Base-by-base conservation (phyloP, 2,329 filamentous ascomycete genomes). In the Ophiostoma sp. region DNA sequence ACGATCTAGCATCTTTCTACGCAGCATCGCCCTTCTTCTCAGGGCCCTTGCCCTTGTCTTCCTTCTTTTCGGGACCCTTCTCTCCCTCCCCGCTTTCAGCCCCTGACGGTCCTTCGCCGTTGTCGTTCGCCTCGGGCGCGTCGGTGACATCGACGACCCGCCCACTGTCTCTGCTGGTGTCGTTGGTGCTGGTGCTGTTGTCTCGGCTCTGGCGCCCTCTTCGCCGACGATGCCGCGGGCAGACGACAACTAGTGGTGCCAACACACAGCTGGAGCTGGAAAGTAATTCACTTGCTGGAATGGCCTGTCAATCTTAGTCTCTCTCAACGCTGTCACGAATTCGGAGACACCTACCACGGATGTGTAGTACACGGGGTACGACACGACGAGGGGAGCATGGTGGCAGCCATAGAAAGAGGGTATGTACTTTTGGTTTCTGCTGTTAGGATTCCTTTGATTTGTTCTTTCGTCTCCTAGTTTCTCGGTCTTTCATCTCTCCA, bases 241-340 rank as follows among this genome's bases (percentile, higher is more conserved):
- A 12, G 27, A 40, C 11, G 8, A 12, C n/a, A 62, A 41, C 14
- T 36, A 41, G 14, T 5, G 58, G 27, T 62, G 36, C 11, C 14
- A 49, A 5, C 11, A 40, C 8, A 62, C 52, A 11, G 38, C 16
- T 40, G 9, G 41, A 3, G 62, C 42, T 9, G n/a, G 41, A 14
- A 64, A 64, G 63, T 14, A 47, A 36, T 47, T 64, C 16, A 5
- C 16, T 64, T 64, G 6, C 63, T 64, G 63, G 12, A 45, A 64
- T 11, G 36, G n/a, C 63, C 63, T 64, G 63, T 64, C 63, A 64
- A 64, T 47, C 42, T 38, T 64, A 64, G 63, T 64, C 63, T 47
- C 9, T 8, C 12, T 6, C 8, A 8, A 55, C 6, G 14, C 27
- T 27, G 27, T 27, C 27, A 42, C 9, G 42, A 1, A 1, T 1